Evolutionary conservation across 129 eudicot species (phyloP).

Genomic region (Artemisia annua): DNA sequence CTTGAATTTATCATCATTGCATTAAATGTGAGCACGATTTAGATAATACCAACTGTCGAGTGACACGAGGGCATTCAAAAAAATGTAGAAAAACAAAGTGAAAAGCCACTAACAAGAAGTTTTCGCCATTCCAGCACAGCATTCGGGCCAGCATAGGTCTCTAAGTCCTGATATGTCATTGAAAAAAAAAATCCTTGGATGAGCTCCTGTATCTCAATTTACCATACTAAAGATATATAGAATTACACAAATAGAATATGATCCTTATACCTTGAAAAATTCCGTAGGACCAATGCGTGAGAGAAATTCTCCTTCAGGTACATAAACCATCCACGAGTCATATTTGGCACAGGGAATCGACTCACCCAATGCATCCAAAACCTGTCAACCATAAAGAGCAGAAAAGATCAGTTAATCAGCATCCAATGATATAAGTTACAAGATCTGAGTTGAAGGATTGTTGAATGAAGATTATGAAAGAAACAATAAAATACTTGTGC

Average conservation of each 20-base stretch:
- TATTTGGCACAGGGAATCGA: conserved; percentile 81
- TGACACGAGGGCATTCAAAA: not conserved
- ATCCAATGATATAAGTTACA: no score
- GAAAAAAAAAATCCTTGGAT: not conserved
- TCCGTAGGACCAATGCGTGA: conserved; percentile 98
- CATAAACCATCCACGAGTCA: conserved; percentile 96
- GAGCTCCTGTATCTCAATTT: conserved; percentile 4
- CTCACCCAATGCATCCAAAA: conserved; percentile 95
- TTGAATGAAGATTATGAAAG: conserved; percentile 16
- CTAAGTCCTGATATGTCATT: conserved; percentile 66
- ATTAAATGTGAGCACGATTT: conserved; percentile 10
- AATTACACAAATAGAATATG: not conserved
- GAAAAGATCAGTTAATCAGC: not conserved
- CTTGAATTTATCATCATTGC: not conserved
- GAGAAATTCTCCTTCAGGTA: conserved; percentile 95
- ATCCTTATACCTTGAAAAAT: conserved; percentile 67
- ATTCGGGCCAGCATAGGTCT: conserved; percentile 74
- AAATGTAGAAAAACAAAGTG: conserved; percentile 10
- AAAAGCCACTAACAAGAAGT: conserved; percentile 73
- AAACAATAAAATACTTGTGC: conserved; percentile 67
- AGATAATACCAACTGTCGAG: not conserved
- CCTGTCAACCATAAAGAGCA: conserved; percentile 45
- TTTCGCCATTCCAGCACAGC: conserved; percentile 93
- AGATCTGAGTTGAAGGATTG: not conserved
- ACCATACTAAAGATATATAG: not conserved